Evolutionary conservation across 2,329 filamentous ascomycete species (phyloP).

Genomic region (Coniochaeta pulveracea): DNA sequence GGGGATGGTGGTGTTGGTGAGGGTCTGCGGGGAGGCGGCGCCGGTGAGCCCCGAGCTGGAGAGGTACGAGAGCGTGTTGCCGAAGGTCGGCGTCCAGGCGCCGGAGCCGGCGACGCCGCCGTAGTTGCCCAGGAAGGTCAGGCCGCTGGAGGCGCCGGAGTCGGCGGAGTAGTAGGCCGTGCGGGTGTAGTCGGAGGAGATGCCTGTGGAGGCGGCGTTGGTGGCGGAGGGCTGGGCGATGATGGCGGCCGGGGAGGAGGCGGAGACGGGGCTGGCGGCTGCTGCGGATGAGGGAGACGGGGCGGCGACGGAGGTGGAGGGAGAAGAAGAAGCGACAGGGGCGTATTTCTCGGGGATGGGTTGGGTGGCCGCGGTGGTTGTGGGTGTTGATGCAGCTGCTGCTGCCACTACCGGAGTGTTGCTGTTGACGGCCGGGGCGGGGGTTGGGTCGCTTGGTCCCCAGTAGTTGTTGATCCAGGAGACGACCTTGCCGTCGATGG

Average conservation of each 20-base stretch:
- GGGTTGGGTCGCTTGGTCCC: neutral
- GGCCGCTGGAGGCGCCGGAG: conserved; percentile 15
- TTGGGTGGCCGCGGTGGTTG: neutral
- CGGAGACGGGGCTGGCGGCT: conserved; percentile 3
- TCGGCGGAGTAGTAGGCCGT: conserved; percentile 24
- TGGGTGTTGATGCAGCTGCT: conserved; percentile 5
- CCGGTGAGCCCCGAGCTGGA: conserved; percentile 27
- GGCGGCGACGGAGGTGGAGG: neutral
- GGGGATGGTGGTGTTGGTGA: conserved; percentile 25
- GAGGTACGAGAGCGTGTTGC: conserved; percentile 33
- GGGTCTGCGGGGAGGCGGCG: conserved; percentile 24
- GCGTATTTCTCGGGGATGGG: too few species aligned
- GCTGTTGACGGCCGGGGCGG: conserved; percentile 15
- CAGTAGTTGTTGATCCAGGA: conserved; percentile 47
- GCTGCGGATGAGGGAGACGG: neutral
- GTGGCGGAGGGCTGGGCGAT: neutral
- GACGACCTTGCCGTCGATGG: conserved; percentile 44
- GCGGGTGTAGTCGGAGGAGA: conserved; percentile 25
- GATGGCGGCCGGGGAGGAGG: conserved; percentile 5
- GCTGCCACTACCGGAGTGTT: conserved; percentile 4
- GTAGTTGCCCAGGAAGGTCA: conserved; percentile 37
- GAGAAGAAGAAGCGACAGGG: too few species aligned
- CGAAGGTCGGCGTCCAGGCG: conserved; percentile 20
- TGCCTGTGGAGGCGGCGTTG: conserved; percentile 7
- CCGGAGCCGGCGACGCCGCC: conserved; percentile 29